These are phyloP conservation scores for Calonectria honghensis DNA, from an alignment of 2,329 filamentous ascomycete genomes.

Conservation along the genomic window DNA sequence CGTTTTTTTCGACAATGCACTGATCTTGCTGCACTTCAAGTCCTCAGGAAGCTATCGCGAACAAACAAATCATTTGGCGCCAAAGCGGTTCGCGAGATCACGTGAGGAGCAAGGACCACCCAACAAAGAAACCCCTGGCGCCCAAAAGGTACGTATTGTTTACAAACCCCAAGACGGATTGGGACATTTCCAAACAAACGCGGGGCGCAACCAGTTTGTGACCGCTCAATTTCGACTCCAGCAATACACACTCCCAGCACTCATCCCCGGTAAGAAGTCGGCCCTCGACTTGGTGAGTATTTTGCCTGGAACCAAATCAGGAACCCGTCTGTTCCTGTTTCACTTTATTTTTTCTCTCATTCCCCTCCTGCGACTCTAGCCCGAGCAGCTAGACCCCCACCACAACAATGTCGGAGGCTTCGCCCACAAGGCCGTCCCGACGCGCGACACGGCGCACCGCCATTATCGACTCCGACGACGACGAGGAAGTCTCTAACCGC, in stretches of 20 bases:
- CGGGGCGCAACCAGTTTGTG: constrained; percentile 56
- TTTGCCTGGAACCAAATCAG: constrained; percentile 13
- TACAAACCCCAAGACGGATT: constrained; percentile 63
- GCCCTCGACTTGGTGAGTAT: constrained; percentile 31
- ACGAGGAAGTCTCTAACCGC: constrained; percentile 76
- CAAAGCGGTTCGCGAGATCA: constrained; percentile 48
- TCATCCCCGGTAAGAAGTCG: constrained; percentile 35
- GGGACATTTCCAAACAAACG: constrained; percentile 64
- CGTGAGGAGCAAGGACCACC: constrained; percentile 44
- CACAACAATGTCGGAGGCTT: constrained; percentile 57
- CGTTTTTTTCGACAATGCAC: not conserved
- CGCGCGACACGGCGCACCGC: constrained; percentile 79
- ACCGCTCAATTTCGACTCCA: constrained; percentile 40
- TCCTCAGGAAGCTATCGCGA: constrained; percentile 51
- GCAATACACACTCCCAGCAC: constrained; percentile 34
- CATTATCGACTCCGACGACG: constrained; percentile 88
- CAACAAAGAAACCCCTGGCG: not conserved
- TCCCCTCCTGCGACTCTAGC: constrained; percentile 16
- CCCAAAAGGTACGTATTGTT: constrained; percentile 59
- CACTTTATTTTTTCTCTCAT: constrained; percentile 21
- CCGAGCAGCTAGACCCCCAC: constrained; percentile 29
- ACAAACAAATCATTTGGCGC: constrained; percentile 39
- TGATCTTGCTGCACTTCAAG: not conserved
- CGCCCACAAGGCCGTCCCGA: constrained; percentile 62
- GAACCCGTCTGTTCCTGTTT: not conserved